A percentile compares a stretch with the other conserved stretches of the same genome.
Conservation (phyloP, 2,329 filamentous ascomycete species). For the Reticulascus tulasneorum region DNA sequence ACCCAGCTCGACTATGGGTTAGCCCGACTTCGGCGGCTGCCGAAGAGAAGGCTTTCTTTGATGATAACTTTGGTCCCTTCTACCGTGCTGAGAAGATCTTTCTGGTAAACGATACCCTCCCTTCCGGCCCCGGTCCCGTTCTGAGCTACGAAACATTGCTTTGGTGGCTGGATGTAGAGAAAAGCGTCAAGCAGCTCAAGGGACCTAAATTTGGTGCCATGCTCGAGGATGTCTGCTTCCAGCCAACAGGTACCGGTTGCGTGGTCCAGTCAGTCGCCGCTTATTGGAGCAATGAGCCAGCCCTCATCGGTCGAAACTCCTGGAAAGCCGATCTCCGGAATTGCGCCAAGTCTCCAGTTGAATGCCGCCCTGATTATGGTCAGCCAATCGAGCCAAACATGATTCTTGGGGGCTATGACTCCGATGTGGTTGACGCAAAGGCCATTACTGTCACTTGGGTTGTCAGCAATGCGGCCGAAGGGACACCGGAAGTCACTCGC, state of each 20-base stretch:
- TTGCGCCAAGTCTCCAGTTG: slow-evolving; percentile 76
- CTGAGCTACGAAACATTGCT: slow-evolving; percentile 81
- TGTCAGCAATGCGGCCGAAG: slow-evolving; percentile 78
- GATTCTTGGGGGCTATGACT: slow-evolving; percentile 76
- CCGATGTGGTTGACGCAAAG: slow-evolving; percentile 65
- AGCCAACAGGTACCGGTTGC: slow-evolving; percentile 83
- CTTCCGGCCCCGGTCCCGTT: slow-evolving; percentile 66
- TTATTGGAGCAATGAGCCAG: slow-evolving; percentile 72
- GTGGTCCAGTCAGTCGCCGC: slow-evolving; percentile 90
- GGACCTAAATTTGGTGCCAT: slow-evolving; percentile 64
- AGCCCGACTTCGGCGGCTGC: slow-evolving; percentile 87
- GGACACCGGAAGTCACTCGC: slow-evolving; percentile 61
- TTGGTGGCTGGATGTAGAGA: slow-evolving; percentile 94
- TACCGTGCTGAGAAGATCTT: slow-evolving; percentile 93
- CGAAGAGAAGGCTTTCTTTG: slow-evolving; percentile 90
- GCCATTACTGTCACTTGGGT: slow-evolving; percentile 94
- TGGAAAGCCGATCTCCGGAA: slow-evolving; percentile 71
- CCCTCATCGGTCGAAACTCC: slow-evolving; percentile 54
- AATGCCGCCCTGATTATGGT: slow-evolving; percentile 82
- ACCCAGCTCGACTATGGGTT: slow-evolving; percentile 95
- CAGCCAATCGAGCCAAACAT: slow-evolving; percentile 84
- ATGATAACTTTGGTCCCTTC: slow-evolving; percentile 89
- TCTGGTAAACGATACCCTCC: slow-evolving; percentile 77
- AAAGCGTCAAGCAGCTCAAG: slow-evolving; percentile 67
- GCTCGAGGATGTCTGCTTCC: slow-evolving; percentile 86